A percentile compares a stretch with the other conserved stretches of the same genome.
phyloP scores from a whole-genome alignment of 306 rosid species.

The Fragaria nilgerrensis region DNA sequence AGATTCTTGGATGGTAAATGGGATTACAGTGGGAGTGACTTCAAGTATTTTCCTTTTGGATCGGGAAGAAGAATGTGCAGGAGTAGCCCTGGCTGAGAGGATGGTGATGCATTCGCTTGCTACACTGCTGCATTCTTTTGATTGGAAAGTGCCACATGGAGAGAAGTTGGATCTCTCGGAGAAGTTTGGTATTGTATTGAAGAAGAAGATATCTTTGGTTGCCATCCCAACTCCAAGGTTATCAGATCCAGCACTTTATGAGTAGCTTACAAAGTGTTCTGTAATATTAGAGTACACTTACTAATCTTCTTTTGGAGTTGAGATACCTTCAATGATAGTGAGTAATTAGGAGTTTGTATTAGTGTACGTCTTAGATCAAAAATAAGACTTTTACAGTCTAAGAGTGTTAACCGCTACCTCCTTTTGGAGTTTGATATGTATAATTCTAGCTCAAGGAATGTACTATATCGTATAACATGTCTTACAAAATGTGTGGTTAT shows the following conservation, averaged over 20 bases:
- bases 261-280: neutral
- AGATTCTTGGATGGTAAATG: slow-evolving; percentile 48
- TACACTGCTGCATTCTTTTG: slow-evolving; percentile 59
- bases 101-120: slow-evolving; percentile 49
- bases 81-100: slow-evolving; percentile 70
- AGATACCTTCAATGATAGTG: too few relatives aligned
- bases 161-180: slow-evolving; percentile 39
- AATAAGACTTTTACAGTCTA: too few relatives aligned
- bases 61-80: slow-evolving; percentile 72
- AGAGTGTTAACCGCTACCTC: too few relatives aligned
- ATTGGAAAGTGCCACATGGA: slow-evolving; percentile 50
- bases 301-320: neutral
- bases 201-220: slow-evolving; percentile 50
- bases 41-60: slow-evolving; percentile 63
- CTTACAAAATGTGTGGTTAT: too few relatives aligned
- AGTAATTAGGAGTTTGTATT: too few relatives aligned
- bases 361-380: too few relatives aligned
- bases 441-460: too few relatives aligned
- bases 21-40: slow-evolving; percentile 62
- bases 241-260: slow-evolving; percentile 42
- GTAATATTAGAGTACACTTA: too few relatives aligned
- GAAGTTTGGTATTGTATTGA: slow-evolving; percentile 56
- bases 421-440: too few relatives aligned
- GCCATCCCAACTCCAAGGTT: slow-evolving; percentile 52
- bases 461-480: too few relatives aligned